Percentiles rank a stretch among this genome's conserved stretches.
phyloP scores from a whole-genome alignment of 1,139 yeast species.

The Pichia inconspicua region DNA sequence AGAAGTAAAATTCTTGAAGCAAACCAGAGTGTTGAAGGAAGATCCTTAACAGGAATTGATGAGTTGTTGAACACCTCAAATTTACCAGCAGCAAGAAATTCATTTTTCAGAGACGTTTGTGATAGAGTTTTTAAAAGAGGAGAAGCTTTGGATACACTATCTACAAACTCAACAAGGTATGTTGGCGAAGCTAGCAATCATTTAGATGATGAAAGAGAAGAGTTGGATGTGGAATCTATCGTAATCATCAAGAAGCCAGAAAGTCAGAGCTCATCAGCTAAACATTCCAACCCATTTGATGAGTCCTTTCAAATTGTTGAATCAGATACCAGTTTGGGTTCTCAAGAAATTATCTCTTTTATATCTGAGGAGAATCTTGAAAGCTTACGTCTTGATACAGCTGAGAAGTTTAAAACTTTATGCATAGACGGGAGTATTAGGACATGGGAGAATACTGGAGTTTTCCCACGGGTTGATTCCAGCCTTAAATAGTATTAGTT shows the following conservation, averaged over 20 bases:
- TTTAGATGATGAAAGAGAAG: not conserved
- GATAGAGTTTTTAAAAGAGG: not conserved
- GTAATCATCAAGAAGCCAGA: not conserved
- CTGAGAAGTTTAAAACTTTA: slow-evolving; percentile 5
- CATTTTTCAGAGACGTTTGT: too few species aligned
- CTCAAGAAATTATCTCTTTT: not conserved
- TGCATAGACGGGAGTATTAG: slow-evolving; percentile 4
- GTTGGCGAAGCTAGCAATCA: not conserved
- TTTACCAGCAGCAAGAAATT: too few species aligned
- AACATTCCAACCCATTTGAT: not conserved
- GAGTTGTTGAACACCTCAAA: not conserved
- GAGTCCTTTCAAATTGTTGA: not conserved
- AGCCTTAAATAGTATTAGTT: not conserved
- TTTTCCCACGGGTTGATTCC: slow-evolving; percentile 1
- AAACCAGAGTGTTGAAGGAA: not conserved
- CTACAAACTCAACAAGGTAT: not conserved
- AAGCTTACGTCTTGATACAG: not conserved
- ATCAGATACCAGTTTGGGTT: not conserved
- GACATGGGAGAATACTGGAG: slow-evolving; percentile 7
- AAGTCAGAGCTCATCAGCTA: not conserved
- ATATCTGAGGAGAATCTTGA: not conserved
- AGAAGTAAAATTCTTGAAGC: not conserved
- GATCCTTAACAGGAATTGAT: not conserved
- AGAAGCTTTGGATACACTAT: too few species aligned
- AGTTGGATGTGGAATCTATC: not conserved